Conservation (phyloP, 495 filamentous ascomycete genomes). For the Cercophora sp. region DNA sequence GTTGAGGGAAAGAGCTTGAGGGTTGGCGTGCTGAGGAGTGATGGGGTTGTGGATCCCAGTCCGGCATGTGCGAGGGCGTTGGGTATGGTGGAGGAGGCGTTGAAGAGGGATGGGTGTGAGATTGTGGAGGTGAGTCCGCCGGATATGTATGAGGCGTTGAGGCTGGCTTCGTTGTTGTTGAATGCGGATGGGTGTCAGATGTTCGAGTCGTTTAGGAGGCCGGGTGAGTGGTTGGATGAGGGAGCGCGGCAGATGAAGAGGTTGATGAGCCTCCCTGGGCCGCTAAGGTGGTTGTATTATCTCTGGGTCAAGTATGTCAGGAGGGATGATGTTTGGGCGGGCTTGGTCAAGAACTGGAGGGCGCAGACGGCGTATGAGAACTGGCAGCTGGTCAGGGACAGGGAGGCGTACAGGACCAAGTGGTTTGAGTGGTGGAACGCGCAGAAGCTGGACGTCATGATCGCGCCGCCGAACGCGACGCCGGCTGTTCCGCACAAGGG, state of each 20-base stretch:
- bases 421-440: constrained; percentile 85
- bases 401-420: constrained; percentile 70
- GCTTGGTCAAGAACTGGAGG: constrained; percentile 66
- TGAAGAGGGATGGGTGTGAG: constrained; percentile 69
- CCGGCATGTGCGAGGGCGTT: constrained; percentile 81
- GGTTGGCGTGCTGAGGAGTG: constrained; percentile 74
- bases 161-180: constrained; percentile 78
- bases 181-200: constrained; percentile 84
- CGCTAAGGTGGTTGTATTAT: constrained; percentile 82
- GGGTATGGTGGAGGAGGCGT: constrained; percentile 60
- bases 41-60: constrained; percentile 83
- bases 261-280: constrained; percentile 69
- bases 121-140: constrained; percentile 66
- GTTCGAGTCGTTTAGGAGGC: constrained; percentile 69
- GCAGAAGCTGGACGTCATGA: constrained; percentile 68
- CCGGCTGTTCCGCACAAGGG: constrained; percentile 84
- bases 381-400: constrained; percentile 72
- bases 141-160: constrained; percentile 68
- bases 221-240: constrained; percentile 74
- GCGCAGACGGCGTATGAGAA: constrained; percentile 67
- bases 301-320: constrained; percentile 81
- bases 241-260: constrained; percentile 71
- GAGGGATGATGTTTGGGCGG: constrained; percentile 72
- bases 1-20: constrained; percentile 56
- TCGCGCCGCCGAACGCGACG: constrained; percentile 84